Conservation (phyloP, 2,329 filamentous ascomycete genomes). For the Cladophialophora immunda region DNA sequence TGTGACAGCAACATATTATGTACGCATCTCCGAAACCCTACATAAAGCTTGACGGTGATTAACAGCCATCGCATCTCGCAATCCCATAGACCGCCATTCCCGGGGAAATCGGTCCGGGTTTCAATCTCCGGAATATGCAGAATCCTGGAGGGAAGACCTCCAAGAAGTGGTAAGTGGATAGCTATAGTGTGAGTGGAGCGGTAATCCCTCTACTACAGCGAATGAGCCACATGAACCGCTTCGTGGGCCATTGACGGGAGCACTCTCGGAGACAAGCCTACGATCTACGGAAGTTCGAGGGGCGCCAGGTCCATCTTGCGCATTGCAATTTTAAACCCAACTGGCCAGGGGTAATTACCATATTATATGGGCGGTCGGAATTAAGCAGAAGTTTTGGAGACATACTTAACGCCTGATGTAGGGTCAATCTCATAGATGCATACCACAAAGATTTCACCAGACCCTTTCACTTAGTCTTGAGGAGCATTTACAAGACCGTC, state of each 20-base stretch:
- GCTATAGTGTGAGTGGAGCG: neutral
- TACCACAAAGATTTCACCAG: neutral
- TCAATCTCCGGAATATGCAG: neutral
- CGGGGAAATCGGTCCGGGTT: neutral
- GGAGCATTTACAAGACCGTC: neutral
- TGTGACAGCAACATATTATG: neutral
- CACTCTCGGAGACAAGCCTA: no score
- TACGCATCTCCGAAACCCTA: neutral
- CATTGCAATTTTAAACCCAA: no score
- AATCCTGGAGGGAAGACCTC: neutral
- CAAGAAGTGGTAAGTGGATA: neutral
- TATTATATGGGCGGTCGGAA: no score
- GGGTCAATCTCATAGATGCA: neutral
- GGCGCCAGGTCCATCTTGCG: no score
- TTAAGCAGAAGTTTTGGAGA: no score
- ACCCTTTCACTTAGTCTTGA: neutral
- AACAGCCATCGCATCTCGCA: neutral
- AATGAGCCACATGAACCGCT: no score
- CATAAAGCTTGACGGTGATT: neutral
- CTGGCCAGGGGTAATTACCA: no score
- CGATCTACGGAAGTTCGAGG: no score
- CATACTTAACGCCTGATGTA: no score
- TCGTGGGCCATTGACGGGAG: no score
- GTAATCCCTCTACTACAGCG: no score
- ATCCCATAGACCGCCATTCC: neutral